Evolutionary conservation across 2,329 filamentous ascomycete genomes (phyloP), one percentile per base, ranked within the genome.

Genomic region (Colletotrichum cuscutae): DNA sequence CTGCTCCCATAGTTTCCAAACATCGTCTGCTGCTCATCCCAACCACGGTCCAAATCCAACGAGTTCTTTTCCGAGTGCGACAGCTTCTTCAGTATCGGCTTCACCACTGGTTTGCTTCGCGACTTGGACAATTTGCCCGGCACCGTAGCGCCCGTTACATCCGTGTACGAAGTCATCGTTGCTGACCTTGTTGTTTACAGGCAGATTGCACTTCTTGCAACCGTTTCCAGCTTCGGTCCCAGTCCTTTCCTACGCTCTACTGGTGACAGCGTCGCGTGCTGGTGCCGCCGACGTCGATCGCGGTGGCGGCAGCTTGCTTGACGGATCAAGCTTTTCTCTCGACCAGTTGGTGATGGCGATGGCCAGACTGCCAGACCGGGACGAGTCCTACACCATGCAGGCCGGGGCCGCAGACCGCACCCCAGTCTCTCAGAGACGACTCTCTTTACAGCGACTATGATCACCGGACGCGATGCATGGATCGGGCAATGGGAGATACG

Each of bases 21-120:
- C 22, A 62, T 53, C 42, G 68, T 63, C 68, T 73, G 67, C 49
- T 73, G 67, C 71, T 73, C 71, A 30, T 72, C 70, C 79, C 80
- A 59, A 15, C 85, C 84, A 57, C 90, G 87, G 78, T 91, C 88
- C 74, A 92, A 80, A 76, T 92, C 90, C 72, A 92, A 81, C 58
- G 90, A 92, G 77, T 86, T 90, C 83, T 90, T 91, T 75, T 90
- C 89, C 76, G 88, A 90, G 61, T 87, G 84, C 46, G 85, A 82
- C 72, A 88, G 79, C 79, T 91, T 91, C 80, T 90, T 91, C 65
- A 92, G 82, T 57, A 92, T 91, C 11, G 90, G 90, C 81, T 91
- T 91, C 75, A 90, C 88, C 72, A 84, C 83, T 71, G 82, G 83
- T 76, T 86, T 86, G 65, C 81, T 81, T 76, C 84, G 83, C 63